Percentiles rank a stretch among this genome's conserved stretches.
These are phyloP conservation scores for Fusarium algeriense DNA, from an alignment of 2,329 filamentous ascomycete genomes.

Conservation along the genomic window DNA sequence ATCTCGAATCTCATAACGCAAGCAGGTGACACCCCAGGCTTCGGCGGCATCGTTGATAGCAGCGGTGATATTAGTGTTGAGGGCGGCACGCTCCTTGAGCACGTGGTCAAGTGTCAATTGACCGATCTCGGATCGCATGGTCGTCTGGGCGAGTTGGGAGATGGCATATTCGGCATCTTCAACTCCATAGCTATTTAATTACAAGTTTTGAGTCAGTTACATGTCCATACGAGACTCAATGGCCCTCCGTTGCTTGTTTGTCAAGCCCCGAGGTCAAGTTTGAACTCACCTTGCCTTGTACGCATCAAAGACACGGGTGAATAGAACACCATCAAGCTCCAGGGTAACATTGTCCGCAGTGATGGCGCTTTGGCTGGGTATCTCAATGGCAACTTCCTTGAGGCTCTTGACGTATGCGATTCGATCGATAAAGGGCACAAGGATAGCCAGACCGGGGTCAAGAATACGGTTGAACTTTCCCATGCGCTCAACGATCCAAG, in stretches of 20 bases:
- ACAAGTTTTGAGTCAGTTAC: constrained; percentile 16
- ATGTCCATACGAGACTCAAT: neutral
- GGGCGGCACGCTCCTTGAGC: constrained; percentile 92
- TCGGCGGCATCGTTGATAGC: constrained; percentile 98
- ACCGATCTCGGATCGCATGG: constrained; percentile 98
- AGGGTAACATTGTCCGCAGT: constrained; percentile 98
- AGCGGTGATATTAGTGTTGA: constrained; percentile 98
- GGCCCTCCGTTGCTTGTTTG: neutral
- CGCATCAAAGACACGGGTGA: constrained; percentile 95
- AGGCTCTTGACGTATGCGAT: constrained; percentile 98
- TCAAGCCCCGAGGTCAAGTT: neutral
- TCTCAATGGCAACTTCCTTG: constrained; percentile 96
- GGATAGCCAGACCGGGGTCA: constrained; percentile 87
- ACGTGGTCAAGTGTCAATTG: constrained; percentile 97
- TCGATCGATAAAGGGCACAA: constrained; percentile 91
- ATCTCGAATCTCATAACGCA: constrained; percentile 97
- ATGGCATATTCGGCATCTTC: constrained; percentile 99
- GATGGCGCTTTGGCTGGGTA: constrained; percentile 96
- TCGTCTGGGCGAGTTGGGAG: constrained; percentile 96
- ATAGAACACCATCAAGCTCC: constrained; percentile 94
- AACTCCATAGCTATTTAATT: constrained; percentile 83
- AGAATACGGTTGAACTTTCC: constrained; percentile 96
- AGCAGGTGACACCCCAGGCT: constrained; percentile 95
- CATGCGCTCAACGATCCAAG: constrained; percentile 99
- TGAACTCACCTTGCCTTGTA: constrained; percentile 88